These are phyloP conservation scores for Stellera chamaejasme DNA, from an alignment of 345 rosid species.

Conservation along the genomic window DNA sequence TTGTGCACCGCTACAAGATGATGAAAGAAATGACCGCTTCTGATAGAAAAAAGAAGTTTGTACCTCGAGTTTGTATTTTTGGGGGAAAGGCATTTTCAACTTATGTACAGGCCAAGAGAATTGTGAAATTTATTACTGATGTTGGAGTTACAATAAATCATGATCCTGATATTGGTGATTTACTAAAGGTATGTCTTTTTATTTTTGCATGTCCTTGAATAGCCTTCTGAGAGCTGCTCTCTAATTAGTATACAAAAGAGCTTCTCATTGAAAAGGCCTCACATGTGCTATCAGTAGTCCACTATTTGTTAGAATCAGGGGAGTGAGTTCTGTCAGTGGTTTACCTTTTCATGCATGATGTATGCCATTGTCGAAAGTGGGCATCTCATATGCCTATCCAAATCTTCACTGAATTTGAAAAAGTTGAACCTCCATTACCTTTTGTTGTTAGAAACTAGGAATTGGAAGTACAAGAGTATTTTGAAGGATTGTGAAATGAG, in stretches of 20 bases:
- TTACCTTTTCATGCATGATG: too few species aligned
- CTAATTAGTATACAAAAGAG: background rate
- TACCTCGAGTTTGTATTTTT: slow-evolving; percentile 68
- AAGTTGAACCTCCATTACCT: too few species aligned
- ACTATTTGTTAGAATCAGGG: background rate
- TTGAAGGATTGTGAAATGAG: too few species aligned
- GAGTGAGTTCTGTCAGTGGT: too few species aligned
- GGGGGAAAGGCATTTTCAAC: slow-evolving; percentile 86
- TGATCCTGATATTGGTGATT: slow-evolving; percentile 70
- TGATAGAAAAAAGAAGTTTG: slow-evolving; percentile 43
- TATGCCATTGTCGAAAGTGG: too few species aligned
- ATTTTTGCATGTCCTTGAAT: slow-evolving; percentile 2
- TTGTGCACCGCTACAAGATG: slow-evolving; percentile 63
- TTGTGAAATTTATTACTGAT: slow-evolving; percentile 66
- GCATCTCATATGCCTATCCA: too few species aligned
- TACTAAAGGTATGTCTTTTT: slow-evolving; percentile 45
- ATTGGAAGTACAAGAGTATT: too few species aligned
- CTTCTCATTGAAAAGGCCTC: background rate
- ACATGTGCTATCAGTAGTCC: background rate
- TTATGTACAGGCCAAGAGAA: slow-evolving; percentile 76
- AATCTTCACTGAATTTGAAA: too few species aligned
- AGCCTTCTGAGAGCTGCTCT: background rate
- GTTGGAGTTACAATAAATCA: slow-evolving; percentile 58
- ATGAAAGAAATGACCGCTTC: slow-evolving; percentile 65
- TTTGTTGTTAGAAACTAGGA: too few species aligned